These are phyloP conservation scores for Raddia guianensis DNA, from an alignment of 176 grass and related monocot genomes.

Conservation along the genomic window DNA sequence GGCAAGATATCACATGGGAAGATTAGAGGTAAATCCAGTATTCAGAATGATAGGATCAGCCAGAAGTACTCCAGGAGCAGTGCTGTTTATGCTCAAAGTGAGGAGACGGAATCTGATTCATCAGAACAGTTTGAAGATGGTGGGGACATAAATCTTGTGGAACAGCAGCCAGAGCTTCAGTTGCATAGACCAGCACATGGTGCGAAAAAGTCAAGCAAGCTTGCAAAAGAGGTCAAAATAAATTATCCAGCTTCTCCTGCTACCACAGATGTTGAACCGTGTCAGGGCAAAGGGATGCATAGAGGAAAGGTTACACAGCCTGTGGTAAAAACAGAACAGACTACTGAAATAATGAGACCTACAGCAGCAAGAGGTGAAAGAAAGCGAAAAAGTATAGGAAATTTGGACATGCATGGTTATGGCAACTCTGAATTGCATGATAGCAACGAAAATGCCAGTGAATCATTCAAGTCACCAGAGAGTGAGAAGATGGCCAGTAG, in stretches of 20 bases:
- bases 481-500: slow-evolving; percentile 41
- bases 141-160: slow-evolving; percentile 35
- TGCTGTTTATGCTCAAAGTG: slow-evolving; percentile 57
- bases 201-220: slow-evolving; percentile 52
- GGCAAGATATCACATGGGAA: slow-evolving; percentile 48
- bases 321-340: slow-evolving; percentile 47
- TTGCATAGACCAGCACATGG: slow-evolving; percentile 42
- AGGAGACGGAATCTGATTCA: slow-evolving; percentile 91
- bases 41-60: slow-evolving; percentile 41
- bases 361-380: slow-evolving; percentile 62
- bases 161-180: slow-evolving; percentile 34
- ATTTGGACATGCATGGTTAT: slow-evolving; percentile 49
- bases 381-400: slow-evolving; percentile 59
- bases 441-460: slow-evolving; percentile 41
- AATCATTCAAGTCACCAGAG: slow-evolving; percentile 32
- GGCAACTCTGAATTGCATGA: slow-evolving; percentile 48
- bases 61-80: slow-evolving; percentile 51
- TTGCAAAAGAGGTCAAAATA: slow-evolving; percentile 48
- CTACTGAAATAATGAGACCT: slow-evolving; percentile 57
- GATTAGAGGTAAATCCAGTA: slow-evolving; percentile 44
- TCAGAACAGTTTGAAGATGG: slow-evolving; percentile 64
- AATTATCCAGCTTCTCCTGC: slow-evolving; percentile 49
- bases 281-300: slow-evolving; percentile 52
- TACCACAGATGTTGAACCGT: slow-evolving; percentile 55
- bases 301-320: slow-evolving; percentile 61